Base-by-base conservation (phyloP, 352 stramenopile species). In the Phytopythium montanum region DNA sequence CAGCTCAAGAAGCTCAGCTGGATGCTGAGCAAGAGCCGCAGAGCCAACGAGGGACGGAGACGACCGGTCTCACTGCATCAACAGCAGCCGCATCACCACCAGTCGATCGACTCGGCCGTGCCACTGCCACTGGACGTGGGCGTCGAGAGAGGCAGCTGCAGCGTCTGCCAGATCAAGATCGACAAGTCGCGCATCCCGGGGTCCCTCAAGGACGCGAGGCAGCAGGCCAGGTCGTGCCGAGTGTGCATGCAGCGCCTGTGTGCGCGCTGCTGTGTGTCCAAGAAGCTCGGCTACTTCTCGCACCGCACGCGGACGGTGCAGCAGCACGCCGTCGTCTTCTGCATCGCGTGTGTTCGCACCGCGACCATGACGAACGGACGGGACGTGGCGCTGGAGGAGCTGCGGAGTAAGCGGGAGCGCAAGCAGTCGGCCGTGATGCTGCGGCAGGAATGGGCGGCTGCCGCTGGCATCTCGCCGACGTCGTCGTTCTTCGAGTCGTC, bases 1-100 rank as follows among this genome's bases (percentile, higher is more conserved):
- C 60, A 75, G 57, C 70, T 72, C 60, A 75, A 75, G 60, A 75
- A 75, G 31, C 64, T 72, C 21, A 46, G 59, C 53, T 75, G 64
- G 60, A 50, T 72, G 25, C 36, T 72, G 49, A 66, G 60, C 25
- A 66, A 72, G 44, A 28, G 23, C 52, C 9, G 52, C 26, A 18
- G 12, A 2, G 10, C 3, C 12, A 21, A 33, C 45, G 45, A 51
- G 44, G 3, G 21, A 14, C 12, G 23, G 13, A 10, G 52, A 19
- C 13, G 29, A 16, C n/a, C n/a, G n/a, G n/a, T n/a, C n/a, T n/a
- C n/a, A n/a, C 52, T 34, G 21, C 36, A 42, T 5, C 19, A 19
- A n/a, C 49, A 53, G 5, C 46, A 53, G 13, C 46, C 39, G 26
- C 48, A 41, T 29, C 26, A 41, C 6, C 48, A n/a, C 44, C 60